Base-by-base conservation (phyloP, 2,329 filamentous ascomycete species). In the Fusarium gaditjirri region DNA sequence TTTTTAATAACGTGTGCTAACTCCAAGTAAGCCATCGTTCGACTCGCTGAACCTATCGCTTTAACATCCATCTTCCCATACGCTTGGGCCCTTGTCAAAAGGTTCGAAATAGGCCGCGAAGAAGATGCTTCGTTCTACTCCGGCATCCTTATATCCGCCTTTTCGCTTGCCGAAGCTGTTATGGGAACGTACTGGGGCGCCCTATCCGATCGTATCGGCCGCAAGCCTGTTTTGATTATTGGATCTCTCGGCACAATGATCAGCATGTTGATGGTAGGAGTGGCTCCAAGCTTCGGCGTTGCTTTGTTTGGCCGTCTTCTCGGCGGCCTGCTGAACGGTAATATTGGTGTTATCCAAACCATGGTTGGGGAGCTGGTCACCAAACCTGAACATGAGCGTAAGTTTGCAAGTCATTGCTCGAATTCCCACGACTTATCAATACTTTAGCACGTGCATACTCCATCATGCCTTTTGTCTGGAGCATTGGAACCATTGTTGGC, bases 401-500 rank as follows among this genome's bases (percentile, higher is more conserved):
- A 86, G 91, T 88, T n/a, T 52, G 44, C 16, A n/a, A 27, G 42
- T 6, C n/a, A 47, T 43, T 27, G 16, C 42, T 11, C n/a, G 29
- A 19, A 25, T 16, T 59, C 29, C 21, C 35, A 16, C 35, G 11
- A 41, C 66, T 73, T 54, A 66, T 44, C 41, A 29, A 39, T 35
- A 57, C 38, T 8, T 69, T 75, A 94, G 92, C 94, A 65, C 90
- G 92, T 69, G 95, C 95, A 33, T 97, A 95, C 80, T 91, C 94
- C 5, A 89, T 97, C 47, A 97, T 98, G 94, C 95, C 95, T 2
- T 97, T 97, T 78, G 92, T 97, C 12, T 98, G 95, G 94, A 92
- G 89, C 50, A 91, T 97, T 57, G 95, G 95, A 29, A 97, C 94
- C 14, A 97, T 97, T 71, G 87, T 97, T 58, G 95, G 95, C 1